Base-by-base conservation (phyloP, 371 early-diverging fungal species). In the Umbelopsis sp. region DNA sequence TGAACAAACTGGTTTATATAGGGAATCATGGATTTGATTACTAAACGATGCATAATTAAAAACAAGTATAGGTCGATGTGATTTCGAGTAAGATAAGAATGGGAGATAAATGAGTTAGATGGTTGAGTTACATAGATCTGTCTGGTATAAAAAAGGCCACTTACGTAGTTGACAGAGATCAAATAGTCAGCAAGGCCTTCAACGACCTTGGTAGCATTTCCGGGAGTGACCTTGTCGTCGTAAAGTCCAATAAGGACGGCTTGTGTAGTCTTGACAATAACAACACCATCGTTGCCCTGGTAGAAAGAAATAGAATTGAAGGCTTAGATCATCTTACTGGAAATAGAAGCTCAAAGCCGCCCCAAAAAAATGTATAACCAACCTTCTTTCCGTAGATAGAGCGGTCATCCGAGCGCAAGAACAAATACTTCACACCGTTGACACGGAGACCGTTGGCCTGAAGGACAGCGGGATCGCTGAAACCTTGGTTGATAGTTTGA, bases 121-220 rank as follows among this genome's bases (percentile, higher is more conserved):
- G 50, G 52, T 46, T 29, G 37, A 9, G 63, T 57, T 8, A 50
- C 14, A 41, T 63, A 51, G 37, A 62, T 38, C 35, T 53, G 22
- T 50, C 50, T 44, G 38, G 32, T 50, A 63, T 29, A 25, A 51
- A 10, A 44, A 37, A 9, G 24, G 16, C 50, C 51, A 83, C 89
- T 77, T 84, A 88, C 88, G 73, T 91, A 96, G 70, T 80, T 84
- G 44, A 84, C 79, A 63, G 83, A 72, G 67, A 87, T 88, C 70
- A 97, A 87, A 81, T 96, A 95, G 69, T 94, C 92, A 53, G 89
- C 96, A 69, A 97, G 83, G 25, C 74, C 79, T 76, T 94, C 95
- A 65, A 96, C 92, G 64, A 90, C 87, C 72, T 80, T 83, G 77
- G 86, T 93, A 72, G 93, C 93, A 66, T 86, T 83, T 41, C 94